phyloP scores from a whole-genome alignment of 805 yeast genomes.

The Kodamaea kakaduensis region DNA sequence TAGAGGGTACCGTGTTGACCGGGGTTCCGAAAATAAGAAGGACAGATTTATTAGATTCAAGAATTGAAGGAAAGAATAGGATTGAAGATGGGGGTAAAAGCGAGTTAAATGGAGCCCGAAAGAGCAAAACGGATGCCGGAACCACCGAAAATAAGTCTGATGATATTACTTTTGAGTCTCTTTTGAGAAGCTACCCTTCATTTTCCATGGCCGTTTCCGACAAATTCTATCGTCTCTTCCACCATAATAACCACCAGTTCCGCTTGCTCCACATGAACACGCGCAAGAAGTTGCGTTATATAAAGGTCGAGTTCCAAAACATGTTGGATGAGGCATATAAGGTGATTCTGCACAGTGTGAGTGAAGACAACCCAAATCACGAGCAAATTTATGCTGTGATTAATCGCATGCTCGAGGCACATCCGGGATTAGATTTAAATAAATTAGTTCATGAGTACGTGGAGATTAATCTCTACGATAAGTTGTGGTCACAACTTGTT shows the following conservation, averaged over 20 bases:
- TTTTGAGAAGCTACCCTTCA: slow-evolving; percentile 36
- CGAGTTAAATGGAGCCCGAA: neutral
- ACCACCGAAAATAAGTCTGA: neutral
- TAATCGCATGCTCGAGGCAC: slow-evolving; percentile 24
- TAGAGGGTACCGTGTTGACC: slow-evolving; percentile 49
- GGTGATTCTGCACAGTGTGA: slow-evolving; percentile 38
- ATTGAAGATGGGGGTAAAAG: neutral
- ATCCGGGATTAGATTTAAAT: slow-evolving; percentile 45
- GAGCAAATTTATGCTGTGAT: slow-evolving; percentile 32
- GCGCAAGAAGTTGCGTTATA: slow-evolving; percentile 22
- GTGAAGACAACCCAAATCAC: slow-evolving; percentile 30
- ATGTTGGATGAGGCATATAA: slow-evolving; percentile 33
- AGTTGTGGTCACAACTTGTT: slow-evolving; percentile 53
- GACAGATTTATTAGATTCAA: slow-evolving; percentile 1
- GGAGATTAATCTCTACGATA: slow-evolving; percentile 63
- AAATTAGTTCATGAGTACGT: slow-evolving; percentile 63
- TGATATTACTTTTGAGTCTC: slow-evolving; percentile 33
- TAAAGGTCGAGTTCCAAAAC: slow-evolving; percentile 28
- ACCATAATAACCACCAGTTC: slow-evolving; percentile 36
- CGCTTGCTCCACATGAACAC: slow-evolving; percentile 28
- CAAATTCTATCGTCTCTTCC: slow-evolving; percentile 35
- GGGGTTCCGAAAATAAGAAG: slow-evolving; percentile 1
- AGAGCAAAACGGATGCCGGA: neutral
- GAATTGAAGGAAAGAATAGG: slow-evolving; percentile 1
- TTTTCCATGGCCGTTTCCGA: slow-evolving; percentile 38